phyloP scores from a whole-genome alignment of 139 green algal genomes.

The Desmodesmus armatus region DNA sequence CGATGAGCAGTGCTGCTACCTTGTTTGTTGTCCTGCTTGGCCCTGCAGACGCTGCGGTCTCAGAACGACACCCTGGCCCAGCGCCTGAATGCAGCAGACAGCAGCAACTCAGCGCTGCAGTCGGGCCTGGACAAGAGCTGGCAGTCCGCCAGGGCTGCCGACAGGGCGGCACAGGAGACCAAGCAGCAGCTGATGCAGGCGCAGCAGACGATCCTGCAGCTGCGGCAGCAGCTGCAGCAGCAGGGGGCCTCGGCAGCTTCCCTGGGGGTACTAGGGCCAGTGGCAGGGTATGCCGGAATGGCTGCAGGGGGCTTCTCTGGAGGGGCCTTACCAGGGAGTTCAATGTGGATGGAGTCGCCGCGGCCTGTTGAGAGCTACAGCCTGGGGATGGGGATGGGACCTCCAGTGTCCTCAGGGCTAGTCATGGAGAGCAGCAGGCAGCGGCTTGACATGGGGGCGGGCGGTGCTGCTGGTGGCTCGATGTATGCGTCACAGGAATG shows the following conservation, averaged over 20 bases:
- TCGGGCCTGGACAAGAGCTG: constrained; percentile 2
- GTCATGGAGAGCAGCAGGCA: too few relatives aligned
- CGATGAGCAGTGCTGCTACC: background rate
- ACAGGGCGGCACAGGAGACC: background rate
- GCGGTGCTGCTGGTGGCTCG: constrained; percentile 1
- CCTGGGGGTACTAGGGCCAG: background rate
- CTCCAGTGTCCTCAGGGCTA: too few relatives aligned
- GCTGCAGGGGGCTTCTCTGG: too few relatives aligned
- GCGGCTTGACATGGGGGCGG: too few relatives aligned
- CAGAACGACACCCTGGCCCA: constrained; percentile 19
- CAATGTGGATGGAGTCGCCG: too few relatives aligned
- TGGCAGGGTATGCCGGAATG: too few relatives aligned
- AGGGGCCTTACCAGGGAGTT: too few relatives aligned
- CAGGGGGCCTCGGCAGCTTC: background rate
- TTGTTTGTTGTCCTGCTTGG: background rate
- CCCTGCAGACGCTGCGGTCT: background rate
- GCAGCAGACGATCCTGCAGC: background rate
- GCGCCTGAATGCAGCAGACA: constrained; percentile 10
- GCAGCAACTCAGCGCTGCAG: background rate
- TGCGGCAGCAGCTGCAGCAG: constrained; percentile 10
- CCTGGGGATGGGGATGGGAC: too few relatives aligned
- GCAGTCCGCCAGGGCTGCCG: background rate
- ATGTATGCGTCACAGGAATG: too few relatives aligned
- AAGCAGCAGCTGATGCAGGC: constrained; percentile 4
- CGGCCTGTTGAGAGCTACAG: too few relatives aligned